Evolutionary conservation across 23 red algal genomes (phyloP).

Genomic region (Gracilariopsis chorda): DNA sequence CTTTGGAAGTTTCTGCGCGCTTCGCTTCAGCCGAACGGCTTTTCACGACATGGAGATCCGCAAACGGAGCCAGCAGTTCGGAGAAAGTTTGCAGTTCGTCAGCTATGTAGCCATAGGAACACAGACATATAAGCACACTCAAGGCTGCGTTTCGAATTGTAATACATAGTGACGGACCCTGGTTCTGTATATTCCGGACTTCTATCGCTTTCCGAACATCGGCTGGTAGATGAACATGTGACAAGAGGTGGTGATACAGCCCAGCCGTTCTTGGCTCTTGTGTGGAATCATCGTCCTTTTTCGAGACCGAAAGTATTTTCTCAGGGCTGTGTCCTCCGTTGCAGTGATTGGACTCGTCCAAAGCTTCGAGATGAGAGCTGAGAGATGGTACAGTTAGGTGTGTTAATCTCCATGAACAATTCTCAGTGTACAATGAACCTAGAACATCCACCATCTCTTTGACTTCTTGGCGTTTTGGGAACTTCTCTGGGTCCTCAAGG

Average conservation of each 20-base stretch:
- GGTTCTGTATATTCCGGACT: background rate
- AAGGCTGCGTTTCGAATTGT: background rate
- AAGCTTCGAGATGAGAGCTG: too few relatives aligned
- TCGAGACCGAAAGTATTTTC: background rate
- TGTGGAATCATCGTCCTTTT: background rate
- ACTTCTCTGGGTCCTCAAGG: background rate
- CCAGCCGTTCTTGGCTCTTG: background rate
- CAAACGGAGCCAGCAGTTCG: background rate
- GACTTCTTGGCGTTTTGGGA: background rate
- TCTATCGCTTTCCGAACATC: slow-evolving; percentile 3
- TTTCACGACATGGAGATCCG: background rate
- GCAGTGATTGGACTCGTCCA: too few relatives aligned
- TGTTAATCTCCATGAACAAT: background rate
- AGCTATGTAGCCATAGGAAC: background rate
- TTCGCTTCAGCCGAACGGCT: background rate
- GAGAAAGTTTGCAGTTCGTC: background rate
- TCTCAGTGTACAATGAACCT: background rate
- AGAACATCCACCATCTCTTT: background rate
- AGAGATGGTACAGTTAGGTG: too few relatives aligned
- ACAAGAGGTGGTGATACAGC: background rate
- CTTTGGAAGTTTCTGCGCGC: background rate
- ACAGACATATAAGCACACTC: background rate
- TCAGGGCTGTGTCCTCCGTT: background rate
- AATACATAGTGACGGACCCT: background rate
- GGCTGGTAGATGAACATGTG: background rate